Base-by-base conservation (phyloP, 805 yeast genomes). In the Saccharomyces cerevisiae region DNA sequence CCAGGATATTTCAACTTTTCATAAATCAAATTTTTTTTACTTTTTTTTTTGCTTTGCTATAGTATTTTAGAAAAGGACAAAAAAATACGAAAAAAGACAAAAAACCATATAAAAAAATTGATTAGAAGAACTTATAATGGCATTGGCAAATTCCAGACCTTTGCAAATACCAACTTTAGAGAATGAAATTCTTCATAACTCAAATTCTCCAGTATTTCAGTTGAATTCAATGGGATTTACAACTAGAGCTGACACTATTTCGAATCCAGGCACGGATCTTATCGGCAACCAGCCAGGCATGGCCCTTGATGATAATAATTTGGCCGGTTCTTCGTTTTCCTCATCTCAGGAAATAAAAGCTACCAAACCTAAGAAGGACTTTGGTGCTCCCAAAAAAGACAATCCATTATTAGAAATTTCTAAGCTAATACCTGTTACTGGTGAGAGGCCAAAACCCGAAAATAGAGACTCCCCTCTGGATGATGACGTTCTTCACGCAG, bases 341-440 rank as follows among this genome's bases (percentile, higher is more conserved):
- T 36, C n/a, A 22, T 28, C 29, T 30, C 31, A 36, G 24, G 43
- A 36, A 21, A 36, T 21, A 8, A 36, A 36, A 13, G 10, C 24
- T 10, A 49, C 53, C 17, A 58, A 57, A 31, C 29, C 49, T 6
- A 57, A 57, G 48, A 59, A 59, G 50, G 61, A 60, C 22, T 26
- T 49, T 22, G 48, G 41, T 4, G 61, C 61, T 13, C 59, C 62
- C n/a, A 61, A 59, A 21, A 64, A 60, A 53, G 62, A 59, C 17
- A 55, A 63, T 46, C 61, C 65, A 4, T 54, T 65, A 24, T 48
- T 66, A 13, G 70, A 65, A 51, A 84, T 87, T 41, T 83, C 91
- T 13, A 85, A 90, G 48, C 80, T 87, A 1, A 85, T 87, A 54
- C 94, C 94, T 1, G 87, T 87, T 6, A 84, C 91, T 13, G 92